Conservation (phyloP, 192 early-diverging fungal species). For the Kickxella alabastrina region DNA sequence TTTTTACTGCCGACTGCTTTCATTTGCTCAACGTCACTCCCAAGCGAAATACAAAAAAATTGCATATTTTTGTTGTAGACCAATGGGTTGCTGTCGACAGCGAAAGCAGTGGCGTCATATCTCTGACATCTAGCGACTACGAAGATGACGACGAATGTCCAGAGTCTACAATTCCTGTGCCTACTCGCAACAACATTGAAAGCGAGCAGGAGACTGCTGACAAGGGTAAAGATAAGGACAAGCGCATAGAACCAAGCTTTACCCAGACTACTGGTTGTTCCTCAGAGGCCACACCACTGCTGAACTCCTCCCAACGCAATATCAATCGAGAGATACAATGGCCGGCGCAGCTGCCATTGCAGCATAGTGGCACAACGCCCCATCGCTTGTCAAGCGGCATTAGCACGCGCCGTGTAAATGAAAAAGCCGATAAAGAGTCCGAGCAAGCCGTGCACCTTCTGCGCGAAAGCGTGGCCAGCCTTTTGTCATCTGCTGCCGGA, state of each 20-base stretch:
- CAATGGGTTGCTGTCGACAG: conserved; percentile 48
- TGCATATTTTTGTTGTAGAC: conserved; percentile 20
- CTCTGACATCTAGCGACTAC: conserved; percentile 44
- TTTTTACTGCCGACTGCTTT: no score
- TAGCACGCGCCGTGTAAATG: no score
- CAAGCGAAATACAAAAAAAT: no score
- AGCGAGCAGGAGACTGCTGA: no score
- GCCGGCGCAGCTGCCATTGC: background rate
- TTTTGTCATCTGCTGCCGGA: conserved; percentile 24
- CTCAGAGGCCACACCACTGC: conserved; percentile 1
- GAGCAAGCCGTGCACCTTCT: conserved; percentile 40
- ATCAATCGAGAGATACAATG: no score
- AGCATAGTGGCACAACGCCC: background rate
- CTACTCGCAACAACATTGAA: background rate
- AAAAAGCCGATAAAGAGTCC: no score
- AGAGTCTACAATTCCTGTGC: background rate
- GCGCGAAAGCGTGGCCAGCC: conserved; percentile 42
- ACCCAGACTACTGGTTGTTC: no score
- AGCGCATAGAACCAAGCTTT: background rate
- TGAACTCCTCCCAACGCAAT: no score
- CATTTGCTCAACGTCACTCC: no score
- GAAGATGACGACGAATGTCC: conserved; percentile 24
- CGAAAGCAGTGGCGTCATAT: conserved; percentile 47
- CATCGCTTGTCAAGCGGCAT: no score
- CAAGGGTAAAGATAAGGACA: background rate